Evolutionary conservation across 2,329 filamentous ascomycete genomes (phyloP).

Genomic region (Aureobasidium sp.): DNA sequence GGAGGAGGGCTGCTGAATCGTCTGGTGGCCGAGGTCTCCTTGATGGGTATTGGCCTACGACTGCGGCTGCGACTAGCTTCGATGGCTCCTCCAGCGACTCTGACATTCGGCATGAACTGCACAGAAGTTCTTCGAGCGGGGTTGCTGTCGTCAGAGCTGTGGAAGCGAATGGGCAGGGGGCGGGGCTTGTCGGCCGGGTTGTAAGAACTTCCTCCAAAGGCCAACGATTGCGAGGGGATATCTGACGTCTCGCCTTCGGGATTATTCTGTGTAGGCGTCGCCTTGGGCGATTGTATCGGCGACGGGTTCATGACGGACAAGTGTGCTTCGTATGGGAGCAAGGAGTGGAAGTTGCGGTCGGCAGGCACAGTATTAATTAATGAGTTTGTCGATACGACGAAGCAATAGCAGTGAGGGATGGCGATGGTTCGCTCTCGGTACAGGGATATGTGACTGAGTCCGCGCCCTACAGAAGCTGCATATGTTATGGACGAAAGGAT

Average conservation of each 20-base stretch:
- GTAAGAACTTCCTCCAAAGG: neutral
- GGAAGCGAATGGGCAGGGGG: constrained; percentile 13
- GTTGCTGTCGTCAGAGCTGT: constrained; percentile 16
- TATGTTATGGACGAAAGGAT: neutral
- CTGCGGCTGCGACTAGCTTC: constrained; percentile 15
- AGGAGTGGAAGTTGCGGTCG: neutral
- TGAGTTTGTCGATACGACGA: neutral
- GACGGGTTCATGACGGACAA: neutral
- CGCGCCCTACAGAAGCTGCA: neutral
- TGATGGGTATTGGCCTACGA: constrained; percentile 13
- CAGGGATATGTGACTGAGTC: neutral
- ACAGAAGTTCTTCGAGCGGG: constrained; percentile 24
- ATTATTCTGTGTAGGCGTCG: neutral
- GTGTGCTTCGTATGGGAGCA: neutral
- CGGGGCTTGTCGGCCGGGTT: constrained; percentile 18
- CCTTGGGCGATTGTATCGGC: constrained; percentile 2
- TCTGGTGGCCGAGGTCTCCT: constrained; percentile 9
- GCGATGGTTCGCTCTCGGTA: neutral
- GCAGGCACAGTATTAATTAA: neutral
- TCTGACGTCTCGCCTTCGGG: neutral
- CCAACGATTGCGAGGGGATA: constrained; percentile 1
- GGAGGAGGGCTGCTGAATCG: constrained; percentile 17
- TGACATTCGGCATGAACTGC: constrained; percentile 26
- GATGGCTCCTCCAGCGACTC: constrained; percentile 14
- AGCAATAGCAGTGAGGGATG: neutral